Base-by-base conservation (phyloP, 345 rosid genomes). In the Citrus mangshanensis region DNA sequence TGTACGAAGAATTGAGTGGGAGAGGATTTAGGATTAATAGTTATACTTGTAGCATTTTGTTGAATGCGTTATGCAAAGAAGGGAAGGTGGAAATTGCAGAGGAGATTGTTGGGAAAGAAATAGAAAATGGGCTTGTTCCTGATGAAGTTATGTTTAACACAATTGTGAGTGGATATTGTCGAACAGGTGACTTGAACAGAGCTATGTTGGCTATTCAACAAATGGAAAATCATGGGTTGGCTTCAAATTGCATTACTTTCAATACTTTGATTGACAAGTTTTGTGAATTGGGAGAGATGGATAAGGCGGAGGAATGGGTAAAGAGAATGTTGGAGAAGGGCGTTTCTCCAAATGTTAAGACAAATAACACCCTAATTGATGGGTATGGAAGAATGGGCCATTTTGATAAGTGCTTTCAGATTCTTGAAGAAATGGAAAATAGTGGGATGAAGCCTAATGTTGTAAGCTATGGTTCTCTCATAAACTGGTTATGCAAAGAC, bases 391-490 rank as follows among this genome's bases (percentile, higher is more conserved):
- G 78, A 76, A 80, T 87, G 76, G 37, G 89, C 81, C 70, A 58
- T 72, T 91, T 89, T 32, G 92, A 89, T 35, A 88, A 82, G 85
- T 95, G 96, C 79, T 90, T 93, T 58, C 86, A 86, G 74, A 60
- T 91, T 82, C 89, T 92, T 38, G 95, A 91, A 85, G 92, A 89
- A 78, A 93, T 95, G 98, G 99, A 91, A 83, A 80, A 81, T 30
- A 68, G 78, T 10, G 88, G 90, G 65, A 56, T 68, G 19, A 89
- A 85, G 80, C 95, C 97, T 1, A 91, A 90, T 92, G 93, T 84
- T 32, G 84, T 85, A 61, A 92, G 89, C 83, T 95, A 89, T 64
- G 95, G 96, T 24, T 89, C 91, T 71, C 89, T 95, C 34, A 88
- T 95, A 73, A 84, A 95, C 67, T 81, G 90, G 80, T 82, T 93